A percentile compares a stretch with the other conserved stretches of the same genome.
These are phyloP conservation scores for Flagelloscypha sp. DNA, from an alignment of 768 basidiomycete species.

Conservation along the genomic window DNA sequence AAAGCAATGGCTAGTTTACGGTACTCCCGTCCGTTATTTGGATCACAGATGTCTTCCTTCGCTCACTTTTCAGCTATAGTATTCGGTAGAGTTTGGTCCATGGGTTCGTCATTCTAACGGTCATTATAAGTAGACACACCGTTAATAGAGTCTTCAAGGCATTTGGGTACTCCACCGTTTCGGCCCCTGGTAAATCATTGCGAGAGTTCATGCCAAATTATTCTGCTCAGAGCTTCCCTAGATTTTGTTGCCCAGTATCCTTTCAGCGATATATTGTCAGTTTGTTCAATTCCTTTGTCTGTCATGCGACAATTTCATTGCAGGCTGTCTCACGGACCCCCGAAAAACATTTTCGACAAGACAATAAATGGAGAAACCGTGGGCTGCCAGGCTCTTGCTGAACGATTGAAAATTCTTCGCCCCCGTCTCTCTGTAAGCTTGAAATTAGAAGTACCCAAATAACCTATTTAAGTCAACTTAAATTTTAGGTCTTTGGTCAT, in stretches of 20 bases:
- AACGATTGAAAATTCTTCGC: slow-evolving; percentile 27
- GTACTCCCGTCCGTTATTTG: slow-evolving; percentile 54
- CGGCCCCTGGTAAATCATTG: slow-evolving; percentile 1
- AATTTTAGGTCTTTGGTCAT: slow-evolving; percentile 56
- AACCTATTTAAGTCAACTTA: too few relatives aligned
- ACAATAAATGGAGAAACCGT: slow-evolving; percentile 26
- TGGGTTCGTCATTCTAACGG: not conserved
- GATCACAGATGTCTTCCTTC: not conserved
- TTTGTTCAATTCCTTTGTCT: not conserved
- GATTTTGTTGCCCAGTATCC: slow-evolving; percentile 23
- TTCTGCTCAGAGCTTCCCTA: too few relatives aligned
- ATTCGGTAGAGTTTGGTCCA: not conserved
- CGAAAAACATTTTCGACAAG: slow-evolving; percentile 41
- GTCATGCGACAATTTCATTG: not conserved
- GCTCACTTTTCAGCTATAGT: not conserved
- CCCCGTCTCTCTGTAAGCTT: too few relatives aligned
- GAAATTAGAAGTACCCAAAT: too few relatives aligned
- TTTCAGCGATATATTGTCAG: slow-evolving; percentile 36
- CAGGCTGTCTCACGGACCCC: slow-evolving; percentile 56
- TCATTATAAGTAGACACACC: not conserved
- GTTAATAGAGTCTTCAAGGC: slow-evolving; percentile 4
- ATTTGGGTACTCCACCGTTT: slow-evolving; percentile 34
- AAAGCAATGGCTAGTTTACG: slow-evolving; percentile 56
- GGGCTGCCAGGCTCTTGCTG: slow-evolving; percentile 44
- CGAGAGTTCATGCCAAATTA: too few relatives aligned